Base-by-base conservation (phyloP, 805 yeast genomes). In the Kuraishia ogatae region DNA sequence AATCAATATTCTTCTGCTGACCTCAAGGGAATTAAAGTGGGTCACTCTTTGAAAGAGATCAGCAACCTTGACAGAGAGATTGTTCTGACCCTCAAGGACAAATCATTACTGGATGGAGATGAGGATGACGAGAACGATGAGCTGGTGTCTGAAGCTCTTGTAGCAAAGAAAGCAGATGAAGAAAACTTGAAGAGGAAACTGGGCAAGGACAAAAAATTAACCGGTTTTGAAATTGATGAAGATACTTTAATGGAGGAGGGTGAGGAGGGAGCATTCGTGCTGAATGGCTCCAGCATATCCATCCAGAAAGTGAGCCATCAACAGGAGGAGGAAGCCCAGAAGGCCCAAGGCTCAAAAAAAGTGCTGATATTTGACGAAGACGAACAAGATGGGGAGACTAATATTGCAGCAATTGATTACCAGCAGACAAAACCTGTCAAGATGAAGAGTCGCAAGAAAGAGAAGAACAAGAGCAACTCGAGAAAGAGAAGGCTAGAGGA, bases 21-120 rank as follows among this genome's bases (percentile, higher is more conserved):
- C 28, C 59, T 74, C 8, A 62, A 69, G 5, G 73, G 71, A 0
- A 49, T 78, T 17, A 71, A 70, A 47, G 71, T 84, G 2, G 79
- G 75, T 0, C 87, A 83, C 63, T 77, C 76, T n/a, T 62, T 83
- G 11, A 59, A 62, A 2, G 62, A 64, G 15, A 59, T 76, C 1
- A 23, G 57, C 2, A 59, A 68, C n/a, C 69, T 71, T 2, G 78
- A 70, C 1, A 60, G 71, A n/a, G 72, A 74, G 6, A 79, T 73
- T 0, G 71, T 85, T 2, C 68, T 87, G 53, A 86, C 91, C 0
- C 69, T 87, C 52, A 76, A 81, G 51, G 89, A 84, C 59, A 60
- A 65, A n/a, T 66, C 68, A 22, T 13, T 47, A 11, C 15, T 47
- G 23, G 73, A 63, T 28, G 64, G 61, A 35, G 78, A 70, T 35